Evolutionary conservation across 176 grass and related monocot genomes (phyloP), one percentile per base, ranked within the genome.

Genomic region (Eragrostis nindensis): DNA sequence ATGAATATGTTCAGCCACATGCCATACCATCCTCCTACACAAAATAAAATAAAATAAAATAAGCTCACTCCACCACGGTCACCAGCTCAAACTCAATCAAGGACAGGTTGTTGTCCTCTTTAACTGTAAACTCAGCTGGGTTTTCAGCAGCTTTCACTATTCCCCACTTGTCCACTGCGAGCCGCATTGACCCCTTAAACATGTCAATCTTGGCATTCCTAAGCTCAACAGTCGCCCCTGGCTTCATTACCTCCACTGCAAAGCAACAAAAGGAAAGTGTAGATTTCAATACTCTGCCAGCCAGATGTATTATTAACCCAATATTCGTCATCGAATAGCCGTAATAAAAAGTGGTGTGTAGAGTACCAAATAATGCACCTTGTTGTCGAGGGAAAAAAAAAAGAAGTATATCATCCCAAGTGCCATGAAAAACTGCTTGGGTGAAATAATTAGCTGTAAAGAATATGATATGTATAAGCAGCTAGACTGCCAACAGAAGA

Each of bases 71-170:
- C 18, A 74, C 81, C 73, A 89, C 81, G 11, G 80, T 84, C 68
- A 89, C 69, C 27, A 89, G 68, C 75, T 89, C 86, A 80, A 84
- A 89, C 75, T 89, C 86, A 61, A 89, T 84, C 82, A 89, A 61
- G 49, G 86, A 89, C 16, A 89, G 50, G 68, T 89, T 89, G 75
- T 89, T 89, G 73, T 89, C 86, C 61, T 84, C 86, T 75, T 89
- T 89, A 1, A 84, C 62, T 13, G 42, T 79, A 32, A 84, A 89
- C 46, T 84, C 81, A 32, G 81, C 61, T 61, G 86, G 70, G 48
- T 62, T 77, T 66, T 83, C 80, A 48, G 66, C 68, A 36, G 71
- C 69, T 60, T 84, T 82, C 38, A 89, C 68, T 16, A 83, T 71
- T 32, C 86, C 86, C 86, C 86, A 84, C 61, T 80, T 89, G 68